Percentiles rank a stretch among this genome's conserved stretches.
These are phyloP conservation scores for Saccharomyces hybrid DNA, from an alignment of 1,139 yeast genomes.

Conservation along the genomic window DNA sequence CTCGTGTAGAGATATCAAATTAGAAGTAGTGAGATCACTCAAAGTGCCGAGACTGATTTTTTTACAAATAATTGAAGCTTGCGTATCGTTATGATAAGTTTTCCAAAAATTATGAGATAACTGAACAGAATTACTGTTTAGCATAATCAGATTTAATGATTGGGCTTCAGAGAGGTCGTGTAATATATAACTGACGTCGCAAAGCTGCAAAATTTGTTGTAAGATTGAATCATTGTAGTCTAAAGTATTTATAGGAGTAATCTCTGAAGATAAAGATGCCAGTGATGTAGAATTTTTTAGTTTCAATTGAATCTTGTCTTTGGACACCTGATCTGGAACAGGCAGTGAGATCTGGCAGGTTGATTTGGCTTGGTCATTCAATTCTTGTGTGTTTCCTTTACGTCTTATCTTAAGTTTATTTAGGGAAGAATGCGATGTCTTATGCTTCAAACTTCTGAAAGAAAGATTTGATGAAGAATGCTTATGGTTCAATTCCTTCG, in stretches of 20 bases:
- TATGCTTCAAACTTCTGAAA: constrained; percentile 21
- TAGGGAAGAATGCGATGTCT: constrained; percentile 29
- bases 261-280: constrained; percentile 34
- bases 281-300: constrained; percentile 47
- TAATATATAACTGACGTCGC: constrained; percentile 15
- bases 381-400: constrained; percentile 15
- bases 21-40: constrained; percentile 14
- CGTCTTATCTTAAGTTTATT: constrained; percentile 26
- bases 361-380: constrained; percentile 9
- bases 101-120: constrained; percentile 19
- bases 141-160: constrained; percentile 21
- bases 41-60: constrained; percentile 15
- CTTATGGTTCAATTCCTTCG: constrained; percentile 10
- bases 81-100: background rate
- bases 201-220: constrained; percentile 21
- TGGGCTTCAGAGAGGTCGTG: constrained; percentile 8
- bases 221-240: constrained; percentile 24
- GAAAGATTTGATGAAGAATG: background rate
- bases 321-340: constrained; percentile 45
- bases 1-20: constrained; percentile 19
- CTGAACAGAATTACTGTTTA: constrained; percentile 10
- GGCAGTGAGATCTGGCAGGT: constrained; percentile 43
- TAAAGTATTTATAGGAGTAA: constrained; percentile 15
- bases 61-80: constrained; percentile 14
- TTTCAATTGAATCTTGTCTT: constrained; percentile 46